Percentiles rank a stretch among this genome's conserved stretches.
Evolutionary conservation across 192 early-diverging fungal genomes (phyloP).

Genomic region (Gaertneriomyces sp.): DNA sequence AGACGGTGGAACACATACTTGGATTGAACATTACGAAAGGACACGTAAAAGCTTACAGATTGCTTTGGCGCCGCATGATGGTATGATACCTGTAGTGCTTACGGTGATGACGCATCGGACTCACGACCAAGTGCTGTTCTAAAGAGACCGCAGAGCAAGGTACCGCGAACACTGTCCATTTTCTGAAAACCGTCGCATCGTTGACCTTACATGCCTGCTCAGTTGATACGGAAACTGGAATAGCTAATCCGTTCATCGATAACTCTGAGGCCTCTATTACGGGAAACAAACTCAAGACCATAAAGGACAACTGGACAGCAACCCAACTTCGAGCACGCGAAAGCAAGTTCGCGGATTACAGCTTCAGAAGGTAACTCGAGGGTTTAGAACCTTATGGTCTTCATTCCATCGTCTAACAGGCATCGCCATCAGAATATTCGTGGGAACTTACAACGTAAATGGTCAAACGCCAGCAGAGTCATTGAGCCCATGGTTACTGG

Average conservation of each 20-base stretch:
- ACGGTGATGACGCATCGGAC: neutral
- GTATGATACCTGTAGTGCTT: slow-evolving; percentile 3
- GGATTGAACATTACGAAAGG: slow-evolving; percentile 28
- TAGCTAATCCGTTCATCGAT: slow-evolving; percentile 37
- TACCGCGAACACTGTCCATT: neutral
- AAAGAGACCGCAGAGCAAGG: slow-evolving; percentile 21
- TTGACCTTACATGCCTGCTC: no score
- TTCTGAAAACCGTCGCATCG: no score
- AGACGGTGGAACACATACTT: slow-evolving; percentile 26
- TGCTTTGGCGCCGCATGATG: slow-evolving; percentile 9
- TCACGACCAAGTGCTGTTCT: neutral
- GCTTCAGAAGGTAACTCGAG: slow-evolving; percentile 9
- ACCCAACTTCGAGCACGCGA: slow-evolving; percentile 30
- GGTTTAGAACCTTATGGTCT: neutral
- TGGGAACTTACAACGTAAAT: slow-evolving; percentile 92
- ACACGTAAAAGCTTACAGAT: slow-evolving; percentile 7
- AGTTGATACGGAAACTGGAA: neutral
- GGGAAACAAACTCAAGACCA: slow-evolving; percentile 20
- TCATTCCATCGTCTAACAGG: neutral
- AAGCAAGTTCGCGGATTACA: slow-evolving; percentile 16
- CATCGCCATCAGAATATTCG: slow-evolving; percentile 50
- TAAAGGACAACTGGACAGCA: slow-evolving; percentile 34
- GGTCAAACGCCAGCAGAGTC: slow-evolving; percentile 59
- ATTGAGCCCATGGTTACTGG: slow-evolving; percentile 62
- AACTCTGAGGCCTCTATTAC: slow-evolving; percentile 19